Base-by-base conservation (phyloP, 306 rosid genomes). In the Clitoria ternatea region DNA sequence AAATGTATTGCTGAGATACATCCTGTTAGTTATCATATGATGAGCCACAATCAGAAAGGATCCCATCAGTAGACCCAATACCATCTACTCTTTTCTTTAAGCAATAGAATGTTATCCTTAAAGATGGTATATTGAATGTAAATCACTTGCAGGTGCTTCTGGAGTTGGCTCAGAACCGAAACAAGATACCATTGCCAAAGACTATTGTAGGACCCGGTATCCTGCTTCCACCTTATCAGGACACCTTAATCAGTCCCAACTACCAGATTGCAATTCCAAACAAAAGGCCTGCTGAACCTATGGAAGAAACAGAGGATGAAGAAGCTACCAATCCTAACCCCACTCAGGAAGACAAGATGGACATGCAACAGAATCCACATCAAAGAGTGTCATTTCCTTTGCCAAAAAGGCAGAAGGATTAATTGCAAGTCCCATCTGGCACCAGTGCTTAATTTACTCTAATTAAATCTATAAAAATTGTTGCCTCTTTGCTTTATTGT, bases 311-410 rank as follows among this genome's bases (percentile, higher is more conserved):
- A 6, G 94, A 88, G 69, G 94, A 85, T 19, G 98, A 90, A 20
- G 96, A 85, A 36, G 49, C 74, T 48, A 71, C 55, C 1, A 83
- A 84, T 50, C 79, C 89, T 12, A 83, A 70, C 57, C 89, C 85
- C 0, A 26, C 85, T 37, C 90, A 85, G 62, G 94, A 90, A 77
- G 92, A 75, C 6, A 77, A 73, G 85, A 49, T 61, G n/a, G 91
- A 86, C 10, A 9, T 80, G 32, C 91, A 80, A 22, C 90, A 76
- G 59, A 81, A 78, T 76, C 78, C 96, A 14, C 74, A 84, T 24
- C 94, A 90, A 47, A 85, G 90, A 72, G 96, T 93, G 17, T 87
- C 96, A 37, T 91, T 91, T 49, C 92, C 95, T 18, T 80, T 90
- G 39, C 77, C 77, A 18, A 90, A 87, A 80, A 92, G 88, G 60